A percentile compares a stretch with the other conserved stretches of the same genome.
Conservation (phyloP, 352 stramenopile genomes). For the Pythium aphanidermatum region DNA sequence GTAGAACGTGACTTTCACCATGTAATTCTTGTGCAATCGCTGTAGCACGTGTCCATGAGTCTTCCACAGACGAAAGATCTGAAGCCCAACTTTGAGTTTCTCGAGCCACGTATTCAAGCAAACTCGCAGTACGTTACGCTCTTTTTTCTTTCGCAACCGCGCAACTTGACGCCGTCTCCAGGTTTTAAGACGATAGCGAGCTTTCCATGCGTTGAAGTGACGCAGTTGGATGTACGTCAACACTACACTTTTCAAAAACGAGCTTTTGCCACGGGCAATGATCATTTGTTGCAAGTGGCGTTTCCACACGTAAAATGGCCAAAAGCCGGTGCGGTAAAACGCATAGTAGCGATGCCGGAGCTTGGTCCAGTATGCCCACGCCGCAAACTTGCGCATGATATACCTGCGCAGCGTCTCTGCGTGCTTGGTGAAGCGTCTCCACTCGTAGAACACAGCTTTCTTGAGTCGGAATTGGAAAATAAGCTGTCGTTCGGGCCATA, state of each 20-base stretch:
- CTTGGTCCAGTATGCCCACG: conserved; percentile 24
- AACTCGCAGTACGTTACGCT: not conserved
- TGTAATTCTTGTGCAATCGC: conserved; percentile 27
- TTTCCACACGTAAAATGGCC: conserved; percentile 54
- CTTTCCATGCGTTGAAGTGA: conserved; percentile 31
- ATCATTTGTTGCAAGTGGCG: conserved; percentile 31
- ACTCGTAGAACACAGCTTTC: conserved; percentile 25
- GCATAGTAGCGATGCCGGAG: conserved; percentile 17
- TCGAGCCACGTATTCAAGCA: conserved; percentile 21
- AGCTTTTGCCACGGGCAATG: conserved; percentile 31
- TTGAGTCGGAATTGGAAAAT: conserved; percentile 27
- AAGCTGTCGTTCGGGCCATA: conserved; percentile 26
- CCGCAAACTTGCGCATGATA: conserved; percentile 37
- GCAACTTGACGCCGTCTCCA: conserved; percentile 12
- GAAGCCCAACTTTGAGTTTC: conserved; percentile 1
- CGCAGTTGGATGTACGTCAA: conserved; percentile 28
- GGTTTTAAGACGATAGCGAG: conserved; percentile 5
- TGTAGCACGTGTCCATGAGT: conserved; percentile 47
- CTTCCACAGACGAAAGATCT: conserved; percentile 22
- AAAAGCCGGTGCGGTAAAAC: conserved; percentile 39
- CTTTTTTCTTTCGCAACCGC: conserved; percentile 8
- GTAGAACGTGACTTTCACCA: conserved; percentile 24
- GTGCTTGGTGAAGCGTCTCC: conserved; percentile 22
- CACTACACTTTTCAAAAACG: conserved; percentile 27
- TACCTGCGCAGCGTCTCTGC: conserved; percentile 15